A percentile compares a stretch with the other conserved stretches of the same genome.
These are phyloP conservation scores for Globisporangium splendens DNA, from an alignment of 352 stramenopile genomes.

Conservation along the genomic window DNA sequence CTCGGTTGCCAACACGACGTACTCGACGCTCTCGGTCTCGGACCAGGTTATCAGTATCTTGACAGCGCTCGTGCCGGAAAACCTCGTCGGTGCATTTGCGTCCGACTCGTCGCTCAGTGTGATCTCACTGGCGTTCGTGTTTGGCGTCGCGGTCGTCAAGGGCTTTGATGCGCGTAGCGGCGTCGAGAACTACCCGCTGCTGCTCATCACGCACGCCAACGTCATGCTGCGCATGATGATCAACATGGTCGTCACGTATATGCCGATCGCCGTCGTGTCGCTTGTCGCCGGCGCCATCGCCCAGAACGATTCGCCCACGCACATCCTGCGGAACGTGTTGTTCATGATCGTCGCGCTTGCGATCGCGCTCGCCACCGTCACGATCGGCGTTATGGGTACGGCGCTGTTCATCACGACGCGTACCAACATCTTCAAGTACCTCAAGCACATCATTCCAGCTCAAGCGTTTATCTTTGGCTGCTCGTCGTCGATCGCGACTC, in stretches of 20 bases:
- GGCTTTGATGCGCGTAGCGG: conserved; percentile 46
- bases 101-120: conserved; percentile 55
- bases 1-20: conserved; percentile 26
- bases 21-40: conserved; percentile 46
- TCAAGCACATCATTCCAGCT: conserved; percentile 64
- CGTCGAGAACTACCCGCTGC: conserved; percentile 59
- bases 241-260: conserved; percentile 64
- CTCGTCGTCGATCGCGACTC: conserved; percentile 75
- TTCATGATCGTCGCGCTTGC: conserved; percentile 47
- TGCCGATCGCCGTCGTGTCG: conserved; percentile 68
- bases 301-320: conserved; percentile 39
- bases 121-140: conserved; percentile 69
- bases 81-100: conserved; percentile 67
- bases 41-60: conserved; percentile 74
- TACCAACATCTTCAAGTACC: conserved; percentile 63
- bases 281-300: conserved; percentile 67
- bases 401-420: conserved; percentile 52
- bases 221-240: conserved; percentile 69
- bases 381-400: conserved; percentile 47
- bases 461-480: conserved; percentile 78
- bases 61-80: conserved; percentile 58
- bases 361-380: conserved; percentile 41
- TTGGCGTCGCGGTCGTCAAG: conserved; percentile 62
- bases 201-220: conserved; percentile 64
- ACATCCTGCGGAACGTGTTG: conserved; percentile 43